Evolutionary conservation across 2,329 filamentous ascomycete species (phyloP).

Genomic region (Colletotrichum orchidophilum): DNA sequence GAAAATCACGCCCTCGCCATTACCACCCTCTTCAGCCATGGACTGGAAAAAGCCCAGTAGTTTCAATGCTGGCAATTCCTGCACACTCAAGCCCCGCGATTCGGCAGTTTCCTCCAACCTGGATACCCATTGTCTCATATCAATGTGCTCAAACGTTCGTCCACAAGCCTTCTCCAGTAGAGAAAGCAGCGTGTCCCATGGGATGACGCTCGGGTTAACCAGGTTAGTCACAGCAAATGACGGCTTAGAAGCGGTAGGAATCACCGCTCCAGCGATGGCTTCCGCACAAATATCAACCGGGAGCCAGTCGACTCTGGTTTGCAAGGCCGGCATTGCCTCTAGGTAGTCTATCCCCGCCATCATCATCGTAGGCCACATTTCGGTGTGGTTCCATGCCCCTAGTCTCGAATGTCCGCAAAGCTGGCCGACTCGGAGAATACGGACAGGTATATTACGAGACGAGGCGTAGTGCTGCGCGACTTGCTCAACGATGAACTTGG

Average conservation of each 20-base stretch:
- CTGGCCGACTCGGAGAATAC: slow-evolving; percentile 9
- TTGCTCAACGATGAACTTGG: slow-evolving; percentile 22
- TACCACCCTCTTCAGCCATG: not conserved
- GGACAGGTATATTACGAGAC: not conserved
- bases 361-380: slow-evolving; percentile 29
- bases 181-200: not conserved
- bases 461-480: slow-evolving; percentile 6
- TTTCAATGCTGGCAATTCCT: not conserved
- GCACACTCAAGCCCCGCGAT: not conserved
- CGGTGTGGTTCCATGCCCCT: slow-evolving; percentile 14
- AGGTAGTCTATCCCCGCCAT: not conserved
- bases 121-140: slow-evolving; percentile 6
- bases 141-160: not conserved
- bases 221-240: not conserved
- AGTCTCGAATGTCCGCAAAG: not conserved
- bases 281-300: slow-evolving; percentile 18
- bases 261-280: not conserved
- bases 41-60: slow-evolving; percentile 19
- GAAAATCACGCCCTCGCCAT: slow-evolving; percentile 7
- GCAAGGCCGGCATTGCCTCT: not conserved
- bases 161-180: not conserved
- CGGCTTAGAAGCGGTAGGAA: not conserved
- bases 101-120: not conserved
- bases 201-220: not conserved
- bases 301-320: slow-evolving; percentile 18